Percentiles rank a stretch among this genome's conserved stretches.
These are phyloP conservation scores for Brassica carinata DNA, from an alignment of 345 rosid species.

Conservation along the genomic window DNA sequence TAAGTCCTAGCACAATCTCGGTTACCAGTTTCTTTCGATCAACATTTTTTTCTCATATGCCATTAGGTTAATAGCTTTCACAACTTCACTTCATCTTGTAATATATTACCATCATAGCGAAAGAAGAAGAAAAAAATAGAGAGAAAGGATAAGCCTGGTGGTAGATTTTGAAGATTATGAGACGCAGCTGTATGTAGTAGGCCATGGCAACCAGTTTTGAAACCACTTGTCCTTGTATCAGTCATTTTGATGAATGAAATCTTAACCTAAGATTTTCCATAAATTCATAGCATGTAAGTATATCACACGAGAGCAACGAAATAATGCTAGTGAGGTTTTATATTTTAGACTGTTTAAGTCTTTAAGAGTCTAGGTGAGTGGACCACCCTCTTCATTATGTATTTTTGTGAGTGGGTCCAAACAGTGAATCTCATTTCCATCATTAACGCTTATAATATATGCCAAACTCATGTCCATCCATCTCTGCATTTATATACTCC, in stretches of 20 bases:
- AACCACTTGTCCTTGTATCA: background rate
- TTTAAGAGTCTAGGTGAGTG: background rate
- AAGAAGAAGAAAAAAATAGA: background rate
- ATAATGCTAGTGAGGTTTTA: background rate
- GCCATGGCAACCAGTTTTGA: background rate
- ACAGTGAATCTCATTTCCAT: background rate
- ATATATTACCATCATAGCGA: background rate
- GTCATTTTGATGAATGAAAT: background rate
- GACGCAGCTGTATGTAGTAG: background rate
- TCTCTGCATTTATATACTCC: background rate
- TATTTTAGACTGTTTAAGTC: background rate
- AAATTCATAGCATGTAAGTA: background rate
- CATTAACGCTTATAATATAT: background rate
- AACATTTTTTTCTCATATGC: background rate
- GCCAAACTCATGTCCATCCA: background rate
- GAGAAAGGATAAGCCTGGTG: background rate
- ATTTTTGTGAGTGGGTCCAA: background rate
- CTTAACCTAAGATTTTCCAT: background rate
- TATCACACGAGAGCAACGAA: background rate
- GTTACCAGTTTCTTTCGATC: background rate
- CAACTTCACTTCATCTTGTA: background rate
- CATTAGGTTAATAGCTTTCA: background rate
- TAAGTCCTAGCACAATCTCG: background rate
- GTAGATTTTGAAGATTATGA: background rate
- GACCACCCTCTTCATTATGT: background rate